Percentiles rank a stretch among this genome's conserved stretches.
Evolutionary conservation across 2,329 filamentous ascomycete species (phyloP).

Genomic region (Pseudogymnoascus sp.): DNA sequence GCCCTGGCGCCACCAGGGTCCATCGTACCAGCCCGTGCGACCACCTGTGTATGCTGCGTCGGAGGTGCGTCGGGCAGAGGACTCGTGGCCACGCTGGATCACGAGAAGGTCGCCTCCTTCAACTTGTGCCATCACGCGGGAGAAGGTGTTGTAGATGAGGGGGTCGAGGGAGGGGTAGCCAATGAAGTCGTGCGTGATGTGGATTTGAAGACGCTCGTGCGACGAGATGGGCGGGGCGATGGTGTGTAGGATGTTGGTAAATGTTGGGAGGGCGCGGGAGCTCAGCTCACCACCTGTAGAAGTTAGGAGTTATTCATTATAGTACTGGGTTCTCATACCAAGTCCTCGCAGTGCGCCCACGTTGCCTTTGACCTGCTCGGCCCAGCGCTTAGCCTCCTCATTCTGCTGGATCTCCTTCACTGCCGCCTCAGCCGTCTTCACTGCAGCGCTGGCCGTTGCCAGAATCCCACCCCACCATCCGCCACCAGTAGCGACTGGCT

Average conservation of each 20-base stretch:
- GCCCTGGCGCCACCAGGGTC: slow-evolving; percentile 86
- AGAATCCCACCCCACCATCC: slow-evolving; percentile 87
- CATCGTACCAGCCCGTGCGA: slow-evolving; percentile 73
- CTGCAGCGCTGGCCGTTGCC: slow-evolving; percentile 64
- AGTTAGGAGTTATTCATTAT: background rate
- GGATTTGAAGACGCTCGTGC: slow-evolving; percentile 92
- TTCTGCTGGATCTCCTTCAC: slow-evolving; percentile 95
- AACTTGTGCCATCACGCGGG: slow-evolving; percentile 96
- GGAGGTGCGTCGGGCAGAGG: slow-evolving; percentile 56
- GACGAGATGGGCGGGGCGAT: slow-evolving; percentile 93
- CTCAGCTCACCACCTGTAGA: slow-evolving; percentile 71
- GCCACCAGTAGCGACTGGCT: slow-evolving; percentile 40
- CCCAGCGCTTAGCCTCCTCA: slow-evolving; percentile 93
- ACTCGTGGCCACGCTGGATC: slow-evolving; percentile 86
- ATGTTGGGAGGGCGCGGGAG: slow-evolving; percentile 82
- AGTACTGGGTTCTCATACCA: slow-evolving; percentile 40
- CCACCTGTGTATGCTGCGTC: slow-evolving; percentile 49
- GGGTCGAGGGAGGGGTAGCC: slow-evolving; percentile 93
- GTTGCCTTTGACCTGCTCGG: slow-evolving; percentile 85
- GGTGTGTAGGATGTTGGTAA: slow-evolving; percentile 89
- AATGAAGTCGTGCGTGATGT: slow-evolving; percentile 91
- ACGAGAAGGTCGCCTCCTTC: slow-evolving; percentile 93
- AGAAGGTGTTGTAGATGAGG: slow-evolving; percentile 84
- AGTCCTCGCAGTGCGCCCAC: slow-evolving; percentile 68
- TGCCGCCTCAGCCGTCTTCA: slow-evolving; percentile 86